A percentile compares a stretch with the other conserved stretches of the same genome.
These are phyloP conservation scores for Dichotomopilus funicola DNA, from an alignment of 2,329 filamentous ascomycete genomes.

Conservation along the genomic window DNA sequence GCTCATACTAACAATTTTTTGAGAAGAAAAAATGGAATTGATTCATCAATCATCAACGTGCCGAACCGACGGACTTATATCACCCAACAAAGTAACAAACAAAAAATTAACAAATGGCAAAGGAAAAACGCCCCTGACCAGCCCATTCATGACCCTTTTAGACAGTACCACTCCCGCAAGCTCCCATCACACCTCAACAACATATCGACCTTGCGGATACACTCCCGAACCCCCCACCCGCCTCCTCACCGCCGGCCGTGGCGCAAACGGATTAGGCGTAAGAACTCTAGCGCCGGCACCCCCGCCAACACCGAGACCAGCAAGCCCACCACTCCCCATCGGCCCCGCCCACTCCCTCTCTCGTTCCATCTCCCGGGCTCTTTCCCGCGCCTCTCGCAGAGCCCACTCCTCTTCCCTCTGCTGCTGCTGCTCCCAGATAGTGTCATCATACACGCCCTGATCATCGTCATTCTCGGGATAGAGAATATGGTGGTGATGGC, in stretches of 20 bases:
- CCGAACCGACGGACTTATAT: neutral
- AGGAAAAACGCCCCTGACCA: neutral
- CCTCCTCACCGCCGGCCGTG: constrained; percentile 4
- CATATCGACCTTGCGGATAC: neutral
- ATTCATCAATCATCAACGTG: neutral
- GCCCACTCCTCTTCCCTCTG: neutral
- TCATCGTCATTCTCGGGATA: neutral
- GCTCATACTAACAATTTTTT: no score
- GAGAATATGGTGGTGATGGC: no score
- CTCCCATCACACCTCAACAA: neutral
- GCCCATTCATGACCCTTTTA: neutral
- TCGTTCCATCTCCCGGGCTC: neutral
- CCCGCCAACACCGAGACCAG: neutral
- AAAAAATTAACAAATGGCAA: neutral
- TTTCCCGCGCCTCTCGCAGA: neutral
- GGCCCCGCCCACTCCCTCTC: neutral
- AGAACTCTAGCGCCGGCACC: neutral
- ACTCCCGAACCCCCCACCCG: neutral
- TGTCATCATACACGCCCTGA: neutral
- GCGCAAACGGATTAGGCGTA: constrained; percentile 8
- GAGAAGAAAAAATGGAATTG: no score
- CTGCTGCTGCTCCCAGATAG: neutral
- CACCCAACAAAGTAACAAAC: no score
- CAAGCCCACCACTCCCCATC: neutral
- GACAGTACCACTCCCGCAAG: neutral